These are phyloP conservation scores for Apiospora arundinis DNA, from an alignment of 2,329 filamentous ascomycete genomes.

Conservation along the genomic window DNA sequence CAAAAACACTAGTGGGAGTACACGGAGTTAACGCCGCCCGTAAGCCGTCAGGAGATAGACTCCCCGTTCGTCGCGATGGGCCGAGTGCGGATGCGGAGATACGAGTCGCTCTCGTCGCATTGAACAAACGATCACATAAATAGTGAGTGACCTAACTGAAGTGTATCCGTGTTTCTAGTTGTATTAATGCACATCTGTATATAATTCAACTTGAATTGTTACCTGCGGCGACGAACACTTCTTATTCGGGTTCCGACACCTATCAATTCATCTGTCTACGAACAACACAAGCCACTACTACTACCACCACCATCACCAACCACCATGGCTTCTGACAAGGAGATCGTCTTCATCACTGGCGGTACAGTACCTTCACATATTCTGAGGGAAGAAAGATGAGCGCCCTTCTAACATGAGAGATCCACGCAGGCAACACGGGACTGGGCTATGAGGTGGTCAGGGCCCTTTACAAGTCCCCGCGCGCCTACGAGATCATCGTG, in stretches of 20 bases:
- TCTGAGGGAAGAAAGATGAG: conserved; percentile 33
- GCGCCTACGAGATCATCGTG: conserved; percentile 60
- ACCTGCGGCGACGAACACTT: too few species aligned
- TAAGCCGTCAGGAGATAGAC: not conserved
- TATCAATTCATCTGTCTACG: too few species aligned
- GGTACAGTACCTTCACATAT: not conserved
- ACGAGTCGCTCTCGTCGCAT: too few species aligned
- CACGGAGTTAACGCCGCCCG: not conserved
- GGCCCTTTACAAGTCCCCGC: conserved; percentile 53
- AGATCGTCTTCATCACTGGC: conserved; percentile 18
- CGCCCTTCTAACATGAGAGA: conserved; percentile 55
- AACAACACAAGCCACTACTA: too few species aligned
- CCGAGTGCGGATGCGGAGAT: not conserved
- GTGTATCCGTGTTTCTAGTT: not conserved
- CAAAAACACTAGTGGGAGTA: not conserved
- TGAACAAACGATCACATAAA: too few species aligned
- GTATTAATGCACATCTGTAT: too few species aligned
- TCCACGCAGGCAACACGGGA: conserved; percentile 57
- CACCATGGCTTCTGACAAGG: conserved; percentile 13
- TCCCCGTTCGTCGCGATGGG: not conserved
- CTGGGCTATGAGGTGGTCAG: conserved; percentile 65
- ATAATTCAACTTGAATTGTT: too few species aligned
- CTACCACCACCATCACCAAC: not conserved
- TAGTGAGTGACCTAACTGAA: too few species aligned
- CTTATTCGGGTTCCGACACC: too few species aligned